Conservation (phyloP, 352 stramenopile species). For the Peronospora tabacina region DNA sequence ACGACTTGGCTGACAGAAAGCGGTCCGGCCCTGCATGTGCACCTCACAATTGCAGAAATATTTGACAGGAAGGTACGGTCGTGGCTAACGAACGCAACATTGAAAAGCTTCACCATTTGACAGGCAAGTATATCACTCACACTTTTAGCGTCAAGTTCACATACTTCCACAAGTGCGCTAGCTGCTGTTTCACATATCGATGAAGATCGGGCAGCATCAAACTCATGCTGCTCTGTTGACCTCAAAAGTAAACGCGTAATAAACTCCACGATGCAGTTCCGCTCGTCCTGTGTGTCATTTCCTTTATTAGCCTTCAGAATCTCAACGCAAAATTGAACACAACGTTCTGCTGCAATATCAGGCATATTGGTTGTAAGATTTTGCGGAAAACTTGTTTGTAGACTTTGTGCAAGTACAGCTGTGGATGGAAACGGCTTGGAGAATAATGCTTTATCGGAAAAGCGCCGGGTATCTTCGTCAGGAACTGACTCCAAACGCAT, state of each 20-base stretch:
- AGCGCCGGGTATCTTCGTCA: conserved; percentile 38
- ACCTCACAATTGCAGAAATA: conserved; percentile 29
- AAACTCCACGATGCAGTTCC: conserved; percentile 36
- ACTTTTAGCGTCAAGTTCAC: conserved; percentile 21
- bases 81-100: conserved; percentile 18
- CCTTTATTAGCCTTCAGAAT: conserved; percentile 29
- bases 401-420: conserved; percentile 20
- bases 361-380: conserved; percentile 40
- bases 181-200: conserved; percentile 35
- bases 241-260: conserved; percentile 42
- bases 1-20: conserved; percentile 19
- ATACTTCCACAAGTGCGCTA: conserved; percentile 30
- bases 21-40: conserved; percentile 13
- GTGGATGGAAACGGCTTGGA: conserved; percentile 35
- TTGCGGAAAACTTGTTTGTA: conserved; percentile 21
- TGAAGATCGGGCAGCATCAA: neutral
- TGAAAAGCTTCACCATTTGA: conserved; percentile 20
- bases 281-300: conserved; percentile 19
- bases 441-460: conserved; percentile 39
- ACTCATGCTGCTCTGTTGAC: conserved; percentile 3
- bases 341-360: conserved; percentile 37
- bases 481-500: conserved; percentile 34
- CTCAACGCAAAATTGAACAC: conserved; percentile 43
- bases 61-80: conserved; percentile 34
- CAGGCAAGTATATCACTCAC: conserved; percentile 24